phyloP scores from a whole-genome alignment of 2,329 filamentous ascomycete species.

The Graphiopsis chlorocephala region DNA sequence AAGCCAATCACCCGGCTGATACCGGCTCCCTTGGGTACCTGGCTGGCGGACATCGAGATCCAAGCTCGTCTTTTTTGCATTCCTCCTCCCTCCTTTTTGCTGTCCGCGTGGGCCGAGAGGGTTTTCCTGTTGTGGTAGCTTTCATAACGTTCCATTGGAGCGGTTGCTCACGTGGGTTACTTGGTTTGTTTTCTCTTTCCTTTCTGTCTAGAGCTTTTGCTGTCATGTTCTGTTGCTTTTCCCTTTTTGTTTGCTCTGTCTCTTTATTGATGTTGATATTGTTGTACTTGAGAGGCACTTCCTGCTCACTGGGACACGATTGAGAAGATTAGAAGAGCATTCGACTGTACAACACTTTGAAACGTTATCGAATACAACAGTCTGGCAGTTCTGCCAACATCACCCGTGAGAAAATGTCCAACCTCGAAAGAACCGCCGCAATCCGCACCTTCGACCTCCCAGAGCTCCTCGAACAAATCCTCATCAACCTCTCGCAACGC shows the following conservation, averaged over 20 bases:
- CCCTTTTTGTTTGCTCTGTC: neutral
- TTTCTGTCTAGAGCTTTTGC: neutral
- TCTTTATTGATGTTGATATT: neutral
- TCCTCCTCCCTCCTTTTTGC: neutral
- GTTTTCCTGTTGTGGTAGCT: slow-evolving; percentile 3
- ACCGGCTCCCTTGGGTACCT: neutral
- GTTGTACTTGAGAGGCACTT: neutral
- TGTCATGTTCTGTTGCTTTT: neutral
- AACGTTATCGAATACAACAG: neutral
- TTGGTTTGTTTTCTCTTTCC: neutral
- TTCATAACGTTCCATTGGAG: slow-evolving; percentile 6
- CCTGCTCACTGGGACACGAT: neutral
- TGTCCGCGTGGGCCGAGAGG: slow-evolving; percentile 2
- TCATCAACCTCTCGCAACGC: slow-evolving; percentile 31
- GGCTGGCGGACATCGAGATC: neutral
- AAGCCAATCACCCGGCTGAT: neutral
- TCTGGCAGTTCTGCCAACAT: neutral
- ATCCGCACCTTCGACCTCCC: slow-evolving; percentile 30
- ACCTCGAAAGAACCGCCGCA: neutral
- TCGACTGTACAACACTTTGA: neutral
- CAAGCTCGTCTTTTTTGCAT: neutral
- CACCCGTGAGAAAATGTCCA: neutral
- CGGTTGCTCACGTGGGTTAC: neutral
- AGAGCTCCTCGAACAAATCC: slow-evolving; percentile 40
- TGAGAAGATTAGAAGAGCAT: neutral